Base-by-base conservation (phyloP, 2,329 filamentous ascomycete genomes). In the Arthrinium phaeospermum region DNA sequence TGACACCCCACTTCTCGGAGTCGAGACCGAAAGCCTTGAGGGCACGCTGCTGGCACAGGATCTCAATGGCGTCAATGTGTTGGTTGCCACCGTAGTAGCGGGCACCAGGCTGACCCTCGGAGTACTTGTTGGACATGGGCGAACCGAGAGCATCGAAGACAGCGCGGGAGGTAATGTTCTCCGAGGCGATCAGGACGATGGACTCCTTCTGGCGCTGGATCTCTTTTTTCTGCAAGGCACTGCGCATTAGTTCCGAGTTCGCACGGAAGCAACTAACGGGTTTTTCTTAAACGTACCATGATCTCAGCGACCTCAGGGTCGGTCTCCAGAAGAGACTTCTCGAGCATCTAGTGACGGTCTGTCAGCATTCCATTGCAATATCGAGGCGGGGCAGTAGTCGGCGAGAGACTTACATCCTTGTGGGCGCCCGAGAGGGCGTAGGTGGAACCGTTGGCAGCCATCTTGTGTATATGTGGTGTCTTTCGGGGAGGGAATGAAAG, bases 61-160 rank as follows among this genome's bases (percentile, higher is more conserved):
- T 90, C 90, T 99, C 96, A 80, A 98, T 95, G 85, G 94, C 89
- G 85, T 99, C 96, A 78, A 99, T 99, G 90, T 96, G 94, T 89
- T 99, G 93, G 88, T 99, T 99, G 82, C 96, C 96, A 82, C 96
- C 96, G 82, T 99, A 99, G 91, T 99, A 99, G 85, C 96, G 93
- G 79, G 96, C 96, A 83, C 96, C 96, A 77, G 96, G 96, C 85
- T 98, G 98, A 77, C 96, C 96, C 89, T 99, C 96, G 24, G 95
- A 98, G 91, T 99, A 99, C 89, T 99, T 99, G 91, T 99, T 98
- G 85, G 94, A 94, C 93, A 96, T 97, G 83, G 93, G 93, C 73
- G 92, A 95, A 80, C 96, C 96, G 77, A 99, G 91, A 74, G 96
- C 96, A 87, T 99, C 95, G 87, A 98, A 98, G 81, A 99, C 96